These are phyloP conservation scores for Metschnikowia noctiluminum DNA, from an alignment of 805 yeast genomes.

Conservation along the genomic window DNA sequence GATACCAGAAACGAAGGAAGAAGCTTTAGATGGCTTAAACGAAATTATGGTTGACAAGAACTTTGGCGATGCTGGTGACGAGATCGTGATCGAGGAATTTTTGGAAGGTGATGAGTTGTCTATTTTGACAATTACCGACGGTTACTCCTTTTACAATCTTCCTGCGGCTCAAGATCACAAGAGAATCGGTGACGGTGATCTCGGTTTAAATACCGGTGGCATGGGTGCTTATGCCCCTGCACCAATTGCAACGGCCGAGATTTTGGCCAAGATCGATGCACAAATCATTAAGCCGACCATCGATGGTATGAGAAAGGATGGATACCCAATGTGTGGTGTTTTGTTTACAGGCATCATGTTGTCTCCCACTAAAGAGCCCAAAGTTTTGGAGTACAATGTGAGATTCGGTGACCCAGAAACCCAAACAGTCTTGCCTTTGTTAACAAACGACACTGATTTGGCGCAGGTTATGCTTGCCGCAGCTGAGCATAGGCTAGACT, in stretches of 20 bases:
- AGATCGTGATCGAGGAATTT: constrained; percentile 91
- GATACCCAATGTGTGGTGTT: constrained; percentile 93
- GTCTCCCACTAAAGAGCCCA: constrained; percentile 76
- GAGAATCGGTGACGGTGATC: constrained; percentile 88
- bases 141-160: constrained; percentile 82
- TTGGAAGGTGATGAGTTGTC: constrained; percentile 97
- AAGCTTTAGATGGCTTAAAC: constrained; percentile 79
- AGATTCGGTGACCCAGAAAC: constrained; percentile 99
- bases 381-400: constrained; percentile 94
- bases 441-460: constrained; percentile 81
- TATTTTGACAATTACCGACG: constrained; percentile 87
- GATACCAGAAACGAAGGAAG: constrained; percentile 80
- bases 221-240: constrained; percentile 99
- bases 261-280: constrained; percentile 66
- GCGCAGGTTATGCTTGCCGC: constrained; percentile 91
- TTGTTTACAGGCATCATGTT: constrained; percentile 94
- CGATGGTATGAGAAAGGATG: constrained; percentile 94
- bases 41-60: constrained; percentile 86
- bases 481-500: constrained; percentile 90
- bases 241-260: constrained; percentile 80
- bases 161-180: constrained; percentile 99
- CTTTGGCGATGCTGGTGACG: constrained; percentile 91
- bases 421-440: constrained; percentile 88
- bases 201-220: constrained; percentile 97
- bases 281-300: constrained; percentile 86